Evolutionary conservation across 805 yeast genomes (phyloP).

Genomic region (Dipodascus geniculatus): DNA sequence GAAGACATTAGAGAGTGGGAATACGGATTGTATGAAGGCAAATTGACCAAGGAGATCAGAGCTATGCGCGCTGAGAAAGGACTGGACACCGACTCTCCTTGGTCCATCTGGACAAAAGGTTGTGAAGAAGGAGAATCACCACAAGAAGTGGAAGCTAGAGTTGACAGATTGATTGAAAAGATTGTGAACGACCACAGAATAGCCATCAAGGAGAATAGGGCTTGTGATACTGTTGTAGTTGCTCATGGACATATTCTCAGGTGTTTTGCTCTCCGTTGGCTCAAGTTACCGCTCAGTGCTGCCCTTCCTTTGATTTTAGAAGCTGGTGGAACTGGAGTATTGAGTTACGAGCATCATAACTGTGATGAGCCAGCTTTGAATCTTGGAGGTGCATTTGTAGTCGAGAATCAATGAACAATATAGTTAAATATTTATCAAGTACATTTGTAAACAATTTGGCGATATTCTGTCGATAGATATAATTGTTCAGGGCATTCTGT

Average conservation of each 20-base stretch:
- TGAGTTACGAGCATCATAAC: slow-evolving; percentile 78
- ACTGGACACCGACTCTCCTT: slow-evolving; percentile 33
- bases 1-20: slow-evolving; percentile 89
- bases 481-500: too few species aligned
- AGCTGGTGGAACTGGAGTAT: slow-evolving; percentile 91
- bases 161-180: slow-evolving; percentile 57
- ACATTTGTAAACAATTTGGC: too few species aligned
- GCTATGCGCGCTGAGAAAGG: slow-evolving; percentile 50
- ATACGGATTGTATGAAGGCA: slow-evolving; percentile 92
- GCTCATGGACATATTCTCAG: slow-evolving; percentile 93
- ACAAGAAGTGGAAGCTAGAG: slow-evolving; percentile 52
- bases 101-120: slow-evolving; percentile 89
- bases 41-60: slow-evolving; percentile 53
- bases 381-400: slow-evolving; percentile 72
- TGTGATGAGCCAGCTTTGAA: slow-evolving; percentile 79
- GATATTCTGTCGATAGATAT: too few species aligned
- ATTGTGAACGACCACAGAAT: slow-evolving; percentile 38
- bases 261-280: slow-evolving; percentile 86
- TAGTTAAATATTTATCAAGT: too few species aligned
- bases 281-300: slow-evolving; percentile 38
- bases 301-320: slow-evolving; percentile 81
- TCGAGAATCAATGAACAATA: slow-evolving; percentile 16
- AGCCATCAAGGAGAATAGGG: slow-evolving; percentile 26
- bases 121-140: slow-evolving; percentile 83
- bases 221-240: slow-evolving; percentile 67